Evolutionary conservation across 2,329 filamentous ascomycete species (phyloP).

Genomic region (Cytospora leucostoma): DNA sequence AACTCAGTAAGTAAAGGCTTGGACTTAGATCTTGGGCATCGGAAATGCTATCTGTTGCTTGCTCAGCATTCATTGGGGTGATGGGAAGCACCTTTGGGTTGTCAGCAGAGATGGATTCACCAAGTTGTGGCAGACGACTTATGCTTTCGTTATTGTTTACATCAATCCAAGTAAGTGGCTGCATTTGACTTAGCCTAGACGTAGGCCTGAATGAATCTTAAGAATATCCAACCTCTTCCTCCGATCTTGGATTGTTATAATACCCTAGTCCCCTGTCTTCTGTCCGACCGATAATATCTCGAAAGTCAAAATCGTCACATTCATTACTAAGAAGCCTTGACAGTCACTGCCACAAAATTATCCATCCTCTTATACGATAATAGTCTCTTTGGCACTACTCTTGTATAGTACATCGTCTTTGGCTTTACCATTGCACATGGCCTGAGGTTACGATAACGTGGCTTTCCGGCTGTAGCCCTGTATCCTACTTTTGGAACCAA

Average conservation of each 20-base stretch:
- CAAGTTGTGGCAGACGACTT: neutral
- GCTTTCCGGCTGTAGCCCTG: neutral
- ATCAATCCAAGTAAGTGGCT: too few relatives aligned
- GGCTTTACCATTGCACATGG: neutral
- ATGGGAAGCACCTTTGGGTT: constrained; percentile 6
- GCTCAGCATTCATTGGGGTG: neutral
- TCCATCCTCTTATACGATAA: constrained; percentile 10
- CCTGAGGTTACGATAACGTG: neutral
- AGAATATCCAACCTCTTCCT: too few relatives aligned
- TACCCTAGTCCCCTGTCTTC: too few relatives aligned
- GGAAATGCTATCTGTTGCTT: neutral
- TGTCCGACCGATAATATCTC: too few relatives aligned
- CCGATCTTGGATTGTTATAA: too few relatives aligned
- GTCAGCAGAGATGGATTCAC: neutral
- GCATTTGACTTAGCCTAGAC: too few relatives aligned
- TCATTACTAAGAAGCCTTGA: too few relatives aligned
- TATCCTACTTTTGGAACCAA: constrained; percentile 1
- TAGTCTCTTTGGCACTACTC: neutral
- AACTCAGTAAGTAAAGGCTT: too few relatives aligned
- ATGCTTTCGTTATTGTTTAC: constrained; percentile 2
- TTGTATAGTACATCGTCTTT: neutral
- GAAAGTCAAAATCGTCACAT: too few relatives aligned
- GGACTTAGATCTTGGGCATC: neutral
- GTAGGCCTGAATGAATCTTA: too few relatives aligned
- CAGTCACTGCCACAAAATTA: constrained; percentile 1